These are phyloP conservation scores for Suillus plorans DNA, from an alignment of 768 basidiomycete genomes.

Conservation along the genomic window DNA sequence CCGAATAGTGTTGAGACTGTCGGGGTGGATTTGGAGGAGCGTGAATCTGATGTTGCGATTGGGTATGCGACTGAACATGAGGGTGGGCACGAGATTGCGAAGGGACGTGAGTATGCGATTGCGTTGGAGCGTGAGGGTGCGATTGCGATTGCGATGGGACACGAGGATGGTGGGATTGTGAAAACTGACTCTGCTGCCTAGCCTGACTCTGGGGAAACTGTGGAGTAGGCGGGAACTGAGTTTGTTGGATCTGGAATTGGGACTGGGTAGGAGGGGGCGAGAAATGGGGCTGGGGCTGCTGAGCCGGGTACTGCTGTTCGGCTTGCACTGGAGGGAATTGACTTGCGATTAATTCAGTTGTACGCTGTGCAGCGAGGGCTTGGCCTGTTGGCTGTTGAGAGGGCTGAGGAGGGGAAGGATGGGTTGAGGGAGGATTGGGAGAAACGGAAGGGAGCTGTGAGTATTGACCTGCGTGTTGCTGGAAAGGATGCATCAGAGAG, in stretches of 20 bases:
- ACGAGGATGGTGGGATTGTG: slow-evolving; percentile 2
- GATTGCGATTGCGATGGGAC: neutral
- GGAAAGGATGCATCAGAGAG: slow-evolving; percentile 25
- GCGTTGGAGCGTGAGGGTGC: neutral
- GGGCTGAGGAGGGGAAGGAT: slow-evolving; percentile 7
- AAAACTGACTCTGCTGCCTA: slow-evolving; percentile 5
- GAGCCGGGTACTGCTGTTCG: neutral
- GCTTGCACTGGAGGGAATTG: neutral
- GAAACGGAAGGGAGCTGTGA: slow-evolving; percentile 15
- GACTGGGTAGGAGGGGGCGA: neutral
- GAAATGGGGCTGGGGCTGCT: neutral
- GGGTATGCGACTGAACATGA: neutral
- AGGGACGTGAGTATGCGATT: slow-evolving; percentile 3
- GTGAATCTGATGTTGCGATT: neutral
- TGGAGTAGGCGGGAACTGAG: slow-evolving; percentile 8
- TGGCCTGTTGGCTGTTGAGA: slow-evolving; percentile 4
- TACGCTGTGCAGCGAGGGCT: slow-evolving; percentile 16
- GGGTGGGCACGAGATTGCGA: slow-evolving; percentile 4
- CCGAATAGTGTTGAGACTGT: neutral
- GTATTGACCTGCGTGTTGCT: slow-evolving; percentile 24
- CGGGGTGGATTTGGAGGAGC: neutral
- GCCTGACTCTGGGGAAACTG: slow-evolving; percentile 28
- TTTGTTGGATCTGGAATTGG: slow-evolving; percentile 8
- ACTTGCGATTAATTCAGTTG: slow-evolving; percentile 11
- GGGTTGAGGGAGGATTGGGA: neutral